Conservation (phyloP, 768 basidiomycete genomes). For the Sutorius australiensis region DNA sequence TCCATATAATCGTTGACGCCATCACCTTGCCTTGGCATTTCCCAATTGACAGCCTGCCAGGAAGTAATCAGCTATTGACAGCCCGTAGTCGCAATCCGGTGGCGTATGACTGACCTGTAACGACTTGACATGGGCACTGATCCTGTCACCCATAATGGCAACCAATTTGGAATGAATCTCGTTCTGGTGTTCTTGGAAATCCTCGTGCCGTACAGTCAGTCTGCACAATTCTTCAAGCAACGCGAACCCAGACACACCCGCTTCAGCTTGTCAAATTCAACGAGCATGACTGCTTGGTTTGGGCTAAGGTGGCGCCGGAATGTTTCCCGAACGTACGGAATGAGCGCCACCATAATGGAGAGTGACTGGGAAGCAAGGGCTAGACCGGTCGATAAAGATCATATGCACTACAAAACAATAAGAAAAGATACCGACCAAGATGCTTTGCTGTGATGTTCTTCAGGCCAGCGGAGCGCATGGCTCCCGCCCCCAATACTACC, state of each 20-base stretch:
- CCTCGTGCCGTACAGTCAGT: constrained; percentile 42
- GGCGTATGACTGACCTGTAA: constrained; percentile 55
- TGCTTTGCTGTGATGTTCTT: constrained; percentile 99
- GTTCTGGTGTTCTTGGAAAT: constrained; percentile 98
- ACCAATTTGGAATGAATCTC: constrained; percentile 98
- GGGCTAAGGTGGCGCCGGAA: constrained; percentile 90
- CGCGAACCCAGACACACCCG: constrained; percentile 53
- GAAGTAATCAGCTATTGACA: constrained; percentile 3
- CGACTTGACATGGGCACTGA: constrained; percentile 79
- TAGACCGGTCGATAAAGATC: constrained; percentile 32
- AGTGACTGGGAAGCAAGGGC: constrained; percentile 95
- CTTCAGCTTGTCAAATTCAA: constrained; percentile 98
- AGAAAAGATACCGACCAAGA: constrained; percentile 55
- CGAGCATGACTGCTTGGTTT: constrained; percentile 94
- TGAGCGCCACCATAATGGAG: constrained; percentile 89
- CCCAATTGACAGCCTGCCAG: constrained; percentile 75
- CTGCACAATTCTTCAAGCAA: neutral
- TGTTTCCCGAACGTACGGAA: constrained; percentile 93
- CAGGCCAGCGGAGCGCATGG: constrained; percentile 96
- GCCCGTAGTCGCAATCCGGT: neutral
- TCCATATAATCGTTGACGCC: constrained; percentile 89
- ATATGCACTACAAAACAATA: constrained; percentile 17
- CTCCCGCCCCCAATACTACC: constrained; percentile 95
- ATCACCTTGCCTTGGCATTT: constrained; percentile 52
- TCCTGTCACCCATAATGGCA: constrained; percentile 95